Evolutionary conservation across 2,329 filamentous ascomycete genomes (phyloP).

Genomic region (Fusarium algeriense): DNA sequence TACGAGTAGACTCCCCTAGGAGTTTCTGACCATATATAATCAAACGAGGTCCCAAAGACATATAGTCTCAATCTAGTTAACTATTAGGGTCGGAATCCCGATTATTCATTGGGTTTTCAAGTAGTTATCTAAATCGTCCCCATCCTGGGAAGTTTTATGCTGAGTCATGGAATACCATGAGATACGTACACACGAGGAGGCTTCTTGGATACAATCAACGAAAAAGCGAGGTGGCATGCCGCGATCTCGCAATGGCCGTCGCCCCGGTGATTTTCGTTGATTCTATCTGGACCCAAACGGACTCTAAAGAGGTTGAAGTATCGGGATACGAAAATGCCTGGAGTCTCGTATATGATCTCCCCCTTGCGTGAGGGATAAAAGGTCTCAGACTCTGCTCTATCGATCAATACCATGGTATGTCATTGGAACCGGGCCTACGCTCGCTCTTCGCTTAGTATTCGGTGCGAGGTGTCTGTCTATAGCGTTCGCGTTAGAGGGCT

Average conservation of each 20-base stretch:
- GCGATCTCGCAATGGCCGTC: not conserved
- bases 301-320: not conserved
- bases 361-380: conserved; percentile 23
- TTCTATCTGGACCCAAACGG: not conserved
- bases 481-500: too few relatives aligned
- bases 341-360: not conserved
- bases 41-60: not conserved
- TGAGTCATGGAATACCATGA: not conserved
- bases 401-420: not conserved
- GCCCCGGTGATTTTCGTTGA: not conserved
- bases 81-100: not conserved
- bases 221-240: not conserved
- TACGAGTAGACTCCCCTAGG: not conserved
- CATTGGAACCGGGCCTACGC: not conserved
- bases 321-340: not conserved
- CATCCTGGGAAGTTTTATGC: not conserved
- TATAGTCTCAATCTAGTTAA: not conserved
- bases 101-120: not conserved
- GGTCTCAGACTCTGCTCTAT: not conserved
- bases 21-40: not conserved
- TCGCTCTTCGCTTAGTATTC: not conserved
- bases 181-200: not conserved
- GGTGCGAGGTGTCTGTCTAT: not conserved
- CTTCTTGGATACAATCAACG: not conserved
- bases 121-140: not conserved